A percentile compares a stretch with the other conserved stretches of the same genome.
Conservation (phyloP, 129 eudicot species). For the Solidago caesia region DNA sequence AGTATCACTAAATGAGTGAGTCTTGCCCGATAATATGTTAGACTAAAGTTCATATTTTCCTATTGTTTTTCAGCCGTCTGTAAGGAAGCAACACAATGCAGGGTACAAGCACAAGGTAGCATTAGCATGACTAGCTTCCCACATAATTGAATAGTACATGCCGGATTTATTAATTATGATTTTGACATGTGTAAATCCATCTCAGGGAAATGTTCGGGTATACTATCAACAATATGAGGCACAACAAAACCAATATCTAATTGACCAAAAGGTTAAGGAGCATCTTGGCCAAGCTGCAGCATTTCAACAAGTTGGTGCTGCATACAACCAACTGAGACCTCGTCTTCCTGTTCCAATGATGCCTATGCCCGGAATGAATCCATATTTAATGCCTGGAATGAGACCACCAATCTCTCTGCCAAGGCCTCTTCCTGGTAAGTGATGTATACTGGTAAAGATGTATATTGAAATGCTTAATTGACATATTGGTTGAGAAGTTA, state of each 20-base stretch:
- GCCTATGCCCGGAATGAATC: slow-evolving; percentile 23
- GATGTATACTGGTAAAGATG: not conserved
- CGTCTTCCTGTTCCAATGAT: slow-evolving; percentile 44
- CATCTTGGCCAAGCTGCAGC: slow-evolving; percentile 24
- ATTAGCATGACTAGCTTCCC: not conserved
- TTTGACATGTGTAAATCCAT: not conserved
- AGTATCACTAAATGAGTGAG: not conserved
- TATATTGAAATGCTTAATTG: too few species aligned
- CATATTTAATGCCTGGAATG: slow-evolving; percentile 6
- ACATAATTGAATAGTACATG: not conserved
- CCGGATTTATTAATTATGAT: not conserved
- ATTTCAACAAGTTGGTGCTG: slow-evolving; percentile 52
- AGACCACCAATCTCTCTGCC: slow-evolving; percentile 22
- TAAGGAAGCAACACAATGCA: slow-evolving; percentile 60
- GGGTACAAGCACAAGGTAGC: slow-evolving; percentile 13
- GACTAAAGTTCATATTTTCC: not conserved
- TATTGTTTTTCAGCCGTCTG: slow-evolving; percentile 63
- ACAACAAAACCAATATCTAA: slow-evolving; percentile 1
- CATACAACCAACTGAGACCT: slow-evolving; percentile 50
- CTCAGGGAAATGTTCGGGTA: not conserved
- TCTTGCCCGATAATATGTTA: not conserved
- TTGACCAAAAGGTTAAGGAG: slow-evolving; percentile 5
- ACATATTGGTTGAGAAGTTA: not conserved
- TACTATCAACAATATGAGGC: not conserved
- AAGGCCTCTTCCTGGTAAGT: slow-evolving; percentile 18